A percentile compares a stretch with the other conserved stretches of the same genome.
Evolutionary conservation across 148 eudicot genomes (phyloP).

Genomic region (Persicaria maculosa): DNA sequence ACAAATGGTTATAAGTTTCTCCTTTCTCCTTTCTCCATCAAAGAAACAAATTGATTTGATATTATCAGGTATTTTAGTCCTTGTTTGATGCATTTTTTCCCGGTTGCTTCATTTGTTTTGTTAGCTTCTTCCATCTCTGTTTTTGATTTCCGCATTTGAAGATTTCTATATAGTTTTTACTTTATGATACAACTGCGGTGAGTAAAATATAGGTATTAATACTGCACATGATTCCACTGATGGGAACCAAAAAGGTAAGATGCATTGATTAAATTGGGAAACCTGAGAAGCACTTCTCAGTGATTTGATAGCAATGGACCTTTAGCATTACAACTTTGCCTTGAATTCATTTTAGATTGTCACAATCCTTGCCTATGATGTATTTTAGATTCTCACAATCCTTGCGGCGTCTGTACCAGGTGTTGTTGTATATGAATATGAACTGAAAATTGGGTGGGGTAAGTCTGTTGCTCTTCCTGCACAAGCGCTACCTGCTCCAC

Average conservation of each 20-base stretch:
- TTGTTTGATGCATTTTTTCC: background rate
- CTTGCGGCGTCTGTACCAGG: conserved; percentile 37
- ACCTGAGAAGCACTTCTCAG: background rate
- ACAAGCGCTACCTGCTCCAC: conserved; percentile 98
- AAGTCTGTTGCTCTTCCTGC: conserved; percentile 97
- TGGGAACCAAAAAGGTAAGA: background rate
- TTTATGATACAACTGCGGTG: background rate
- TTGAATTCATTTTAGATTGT: background rate
- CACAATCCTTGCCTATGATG: background rate
- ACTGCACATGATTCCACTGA: background rate
- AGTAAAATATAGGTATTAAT: background rate
- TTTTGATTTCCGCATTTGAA: background rate
- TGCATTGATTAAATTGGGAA: too few species aligned
- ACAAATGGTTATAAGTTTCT: too few species aligned
- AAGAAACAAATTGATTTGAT: too few species aligned
- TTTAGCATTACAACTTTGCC: background rate
- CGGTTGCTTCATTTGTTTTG: background rate
- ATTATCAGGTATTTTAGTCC: too few species aligned
- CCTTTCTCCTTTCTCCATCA: too few species aligned
- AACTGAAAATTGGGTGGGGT: conserved; percentile 99
- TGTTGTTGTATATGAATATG: conserved; percentile 87
- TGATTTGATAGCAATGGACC: background rate
- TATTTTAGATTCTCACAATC: background rate
- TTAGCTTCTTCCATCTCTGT: background rate
- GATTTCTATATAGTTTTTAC: background rate